A percentile compares a stretch with the other conserved stretches of the same genome.
phyloP scores from a whole-genome alignment of 345 rosid genomes.

The Eucalyptus caleyi region DNA sequence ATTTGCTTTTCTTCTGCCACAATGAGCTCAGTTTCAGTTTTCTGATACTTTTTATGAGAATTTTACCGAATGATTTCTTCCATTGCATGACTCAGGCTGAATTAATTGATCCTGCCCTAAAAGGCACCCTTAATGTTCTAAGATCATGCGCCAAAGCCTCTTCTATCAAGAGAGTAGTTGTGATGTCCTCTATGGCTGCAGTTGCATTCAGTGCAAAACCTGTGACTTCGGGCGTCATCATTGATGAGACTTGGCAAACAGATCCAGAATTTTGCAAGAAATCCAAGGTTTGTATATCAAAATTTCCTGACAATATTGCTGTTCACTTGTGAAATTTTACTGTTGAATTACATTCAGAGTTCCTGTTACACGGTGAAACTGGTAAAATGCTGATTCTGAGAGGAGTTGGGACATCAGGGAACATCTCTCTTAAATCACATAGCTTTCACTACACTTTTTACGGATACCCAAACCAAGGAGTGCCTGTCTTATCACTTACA shows the following conservation, averaged over 20 bases:
- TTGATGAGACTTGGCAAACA: constrained; percentile 43
- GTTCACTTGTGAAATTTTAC: background rate
- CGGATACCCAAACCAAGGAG: background rate
- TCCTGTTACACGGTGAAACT: background rate
- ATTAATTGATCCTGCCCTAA: constrained; percentile 32
- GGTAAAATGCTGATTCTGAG: background rate
- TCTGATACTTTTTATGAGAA: background rate
- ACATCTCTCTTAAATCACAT: background rate
- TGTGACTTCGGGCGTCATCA: constrained; percentile 1
- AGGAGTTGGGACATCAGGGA: background rate
- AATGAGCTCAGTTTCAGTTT: background rate
- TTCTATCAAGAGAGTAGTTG: constrained; percentile 33
- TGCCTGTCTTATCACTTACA: background rate
- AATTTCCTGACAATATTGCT: background rate
- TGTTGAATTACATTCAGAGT: background rate
- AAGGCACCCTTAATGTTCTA: constrained; percentile 40
- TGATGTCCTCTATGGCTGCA: constrained; percentile 39
- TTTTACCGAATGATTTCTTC: background rate
- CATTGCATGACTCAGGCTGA: constrained; percentile 1
- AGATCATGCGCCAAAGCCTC: constrained; percentile 20
- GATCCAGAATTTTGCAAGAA: constrained; percentile 12
- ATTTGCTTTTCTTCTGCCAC: background rate
- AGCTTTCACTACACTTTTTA: background rate
- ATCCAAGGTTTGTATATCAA: background rate
- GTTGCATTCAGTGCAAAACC: constrained; percentile 12